Base-by-base conservation (phyloP, 805 yeast species). In the Cyberlindnera euphorbiiphila region DNA sequence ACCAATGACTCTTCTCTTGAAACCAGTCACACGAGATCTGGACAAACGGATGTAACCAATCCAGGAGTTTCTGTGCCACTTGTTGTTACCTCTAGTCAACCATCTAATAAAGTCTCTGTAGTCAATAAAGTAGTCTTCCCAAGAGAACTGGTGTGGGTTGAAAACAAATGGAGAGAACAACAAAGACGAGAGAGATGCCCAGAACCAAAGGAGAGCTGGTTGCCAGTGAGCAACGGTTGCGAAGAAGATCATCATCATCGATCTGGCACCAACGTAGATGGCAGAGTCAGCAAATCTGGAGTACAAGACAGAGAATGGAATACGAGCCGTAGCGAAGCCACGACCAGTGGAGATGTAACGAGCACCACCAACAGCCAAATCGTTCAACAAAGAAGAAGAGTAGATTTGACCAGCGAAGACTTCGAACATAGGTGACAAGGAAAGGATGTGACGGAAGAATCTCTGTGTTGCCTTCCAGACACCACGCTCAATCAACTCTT, bases 111-210 rank as follows among this genome's bases (percentile, higher is more conserved):
- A 93, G 59, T 87, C 95, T 64, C 96, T 78, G 76, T 93, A 93
- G 64, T 93, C 98, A 61, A 91, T 78, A 67, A 91, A 87, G 77
- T 84, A 91, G 66, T 89, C 97, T 60, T 81, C 85, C 89, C 94
- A 83, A 35, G 96, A 79, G 64, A 89, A 93, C 71, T 93, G 98
- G 68, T 91, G 97, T 32, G 98, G 98, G 68, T 93, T 93, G 78
- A 87, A 93, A 44, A 93, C 59, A 63, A 91, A 88, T 56, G 98
- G 98, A 33, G 98, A 82, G 52, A 87, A 77, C 67, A 87, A 74
- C 67, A 93, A 73, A 4, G 98, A 85, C 32, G 88, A 72, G 52
- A 88, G 69, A 14, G 95, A 83, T 42, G 93, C 82, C 97, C 98
- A 93, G 78, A 93, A 93, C 96, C 97, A 93, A 47, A 91, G 65